A percentile compares a stretch with the other conserved stretches of the same genome.
These are phyloP conservation scores for Chlamydomonas sphaeroides DNA, from an alignment of 139 green algal genomes.

Conservation along the genomic window DNA sequence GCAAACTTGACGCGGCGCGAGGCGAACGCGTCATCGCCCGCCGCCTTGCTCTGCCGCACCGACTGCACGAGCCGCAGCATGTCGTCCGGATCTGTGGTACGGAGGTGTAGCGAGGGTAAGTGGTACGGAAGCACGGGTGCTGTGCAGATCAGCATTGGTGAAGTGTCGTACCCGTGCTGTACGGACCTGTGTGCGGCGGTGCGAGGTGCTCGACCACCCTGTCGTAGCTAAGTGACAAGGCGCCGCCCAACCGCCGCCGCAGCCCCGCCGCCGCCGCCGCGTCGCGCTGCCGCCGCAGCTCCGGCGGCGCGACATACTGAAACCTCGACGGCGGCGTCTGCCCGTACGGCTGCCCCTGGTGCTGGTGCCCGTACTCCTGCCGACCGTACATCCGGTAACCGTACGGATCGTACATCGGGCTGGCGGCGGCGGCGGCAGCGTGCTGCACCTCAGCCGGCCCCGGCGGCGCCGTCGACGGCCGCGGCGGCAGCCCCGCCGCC, in stretches of 20 bases:
- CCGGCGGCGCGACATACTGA: constrained; percentile 10
- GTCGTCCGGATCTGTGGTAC: background rate
- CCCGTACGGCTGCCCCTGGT: background rate
- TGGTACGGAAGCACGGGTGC: no score
- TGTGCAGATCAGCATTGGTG: no score
- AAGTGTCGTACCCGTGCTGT: no score
- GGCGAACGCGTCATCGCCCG: no score
- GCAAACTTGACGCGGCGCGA: background rate
- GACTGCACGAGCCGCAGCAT: no score
- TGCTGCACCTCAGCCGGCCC: no score
- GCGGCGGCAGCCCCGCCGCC: background rate
- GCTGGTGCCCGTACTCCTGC: background rate
- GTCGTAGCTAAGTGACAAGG: background rate
- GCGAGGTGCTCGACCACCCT: background rate
- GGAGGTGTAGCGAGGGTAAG: no score
- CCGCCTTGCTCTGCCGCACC: no score
- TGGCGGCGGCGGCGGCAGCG: background rate
- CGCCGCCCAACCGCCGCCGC: constrained; percentile 1
- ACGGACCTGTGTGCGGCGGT: background rate
- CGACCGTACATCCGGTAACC: background rate
- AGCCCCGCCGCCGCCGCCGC: background rate
- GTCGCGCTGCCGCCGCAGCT: constrained; percentile 13
- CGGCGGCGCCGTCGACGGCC: background rate
- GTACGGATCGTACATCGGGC: no score
- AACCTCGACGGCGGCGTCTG: background rate